phyloP scores from a whole-genome alignment of 1,284 basidiomycete species.

The Ganoderma lingzhi region DNA sequence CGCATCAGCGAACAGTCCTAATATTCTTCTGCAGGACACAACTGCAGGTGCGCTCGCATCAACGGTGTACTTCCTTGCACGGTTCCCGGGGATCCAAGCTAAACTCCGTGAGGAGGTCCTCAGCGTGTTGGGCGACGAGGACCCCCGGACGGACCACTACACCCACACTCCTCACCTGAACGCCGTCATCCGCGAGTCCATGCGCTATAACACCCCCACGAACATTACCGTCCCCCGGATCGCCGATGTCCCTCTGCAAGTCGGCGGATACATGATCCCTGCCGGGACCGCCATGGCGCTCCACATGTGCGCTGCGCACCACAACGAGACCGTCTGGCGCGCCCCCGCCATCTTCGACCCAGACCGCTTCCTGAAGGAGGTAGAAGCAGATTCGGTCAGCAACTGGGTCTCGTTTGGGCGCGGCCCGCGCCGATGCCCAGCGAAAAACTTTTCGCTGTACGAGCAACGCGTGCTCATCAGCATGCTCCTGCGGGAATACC shows the following conservation, averaged over 20 bases:
- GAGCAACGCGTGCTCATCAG: constrained; percentile 42
- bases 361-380: constrained; percentile 32
- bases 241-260: constrained; percentile 28
- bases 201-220: constrained; percentile 45
- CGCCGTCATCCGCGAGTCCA: constrained; percentile 45
- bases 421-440: constrained; percentile 41
- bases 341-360: constrained; percentile 34
- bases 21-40: constrained; percentile 39
- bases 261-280: constrained; percentile 29
- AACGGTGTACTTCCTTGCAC: constrained; percentile 43
- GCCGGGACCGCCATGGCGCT: constrained; percentile 38
- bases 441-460: constrained; percentile 43
- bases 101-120: constrained; percentile 41
- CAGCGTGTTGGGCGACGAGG: constrained; percentile 29
- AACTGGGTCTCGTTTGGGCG: constrained; percentile 32
- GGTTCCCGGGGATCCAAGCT: constrained; percentile 40
- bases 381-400: constrained; percentile 9
- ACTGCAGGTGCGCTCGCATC: constrained; percentile 43
- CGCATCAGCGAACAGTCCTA: not conserved
- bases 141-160: constrained; percentile 38
- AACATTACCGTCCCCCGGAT: constrained; percentile 41
- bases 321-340: constrained; percentile 37
- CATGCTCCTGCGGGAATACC: constrained; percentile 41
- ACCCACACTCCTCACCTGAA: constrained; percentile 37
- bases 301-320: constrained; percentile 42